Conservation (phyloP, 768 basidiomycete genomes). For the Harrya chromipes region DNA sequence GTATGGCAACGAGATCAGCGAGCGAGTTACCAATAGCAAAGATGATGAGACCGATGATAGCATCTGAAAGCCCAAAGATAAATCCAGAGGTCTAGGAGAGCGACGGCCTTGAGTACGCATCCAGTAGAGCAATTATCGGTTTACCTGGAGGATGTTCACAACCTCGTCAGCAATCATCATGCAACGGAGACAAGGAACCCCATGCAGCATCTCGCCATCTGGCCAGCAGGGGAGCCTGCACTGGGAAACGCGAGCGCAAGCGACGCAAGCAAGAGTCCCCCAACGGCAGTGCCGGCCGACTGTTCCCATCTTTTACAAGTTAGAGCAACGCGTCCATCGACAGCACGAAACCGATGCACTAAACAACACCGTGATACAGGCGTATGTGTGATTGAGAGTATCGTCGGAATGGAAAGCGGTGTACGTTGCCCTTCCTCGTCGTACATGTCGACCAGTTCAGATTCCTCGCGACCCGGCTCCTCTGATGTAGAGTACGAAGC, state of each 20-base stretch:
- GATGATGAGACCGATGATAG: constrained; percentile 94
- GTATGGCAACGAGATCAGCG: constrained; percentile 91
- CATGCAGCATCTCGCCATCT: constrained; percentile 78
- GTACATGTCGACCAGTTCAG: not conserved
- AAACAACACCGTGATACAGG: constrained; percentile 69
- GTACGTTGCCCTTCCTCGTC: constrained; percentile 17
- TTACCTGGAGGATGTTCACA: constrained; percentile 84
- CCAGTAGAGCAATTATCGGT: not conserved
- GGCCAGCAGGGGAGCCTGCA: constrained; percentile 52
- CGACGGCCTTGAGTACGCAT: not conserved
- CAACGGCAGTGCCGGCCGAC: constrained; percentile 49
- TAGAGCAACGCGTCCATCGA: not conserved
- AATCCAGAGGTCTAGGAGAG: constrained; percentile 76
- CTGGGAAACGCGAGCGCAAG: constrained; percentile 60
- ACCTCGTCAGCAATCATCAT: constrained; percentile 96
- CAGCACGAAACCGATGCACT: constrained; percentile 45
- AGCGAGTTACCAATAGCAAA: constrained; percentile 97
- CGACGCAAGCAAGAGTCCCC: constrained; percentile 51
- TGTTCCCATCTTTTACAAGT: constrained; percentile 29
- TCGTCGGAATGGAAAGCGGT: constrained; percentile 27
- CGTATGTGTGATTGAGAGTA: constrained; percentile 58
- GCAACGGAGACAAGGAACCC: constrained; percentile 90
- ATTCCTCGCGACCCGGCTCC: constrained; percentile 14
- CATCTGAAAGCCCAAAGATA: constrained; percentile 94
- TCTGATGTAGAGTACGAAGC: constrained; percentile 29